phyloP scores from a whole-genome alignment of 2,329 filamentous ascomycete species.

The Emydomyces testavorans region DNA sequence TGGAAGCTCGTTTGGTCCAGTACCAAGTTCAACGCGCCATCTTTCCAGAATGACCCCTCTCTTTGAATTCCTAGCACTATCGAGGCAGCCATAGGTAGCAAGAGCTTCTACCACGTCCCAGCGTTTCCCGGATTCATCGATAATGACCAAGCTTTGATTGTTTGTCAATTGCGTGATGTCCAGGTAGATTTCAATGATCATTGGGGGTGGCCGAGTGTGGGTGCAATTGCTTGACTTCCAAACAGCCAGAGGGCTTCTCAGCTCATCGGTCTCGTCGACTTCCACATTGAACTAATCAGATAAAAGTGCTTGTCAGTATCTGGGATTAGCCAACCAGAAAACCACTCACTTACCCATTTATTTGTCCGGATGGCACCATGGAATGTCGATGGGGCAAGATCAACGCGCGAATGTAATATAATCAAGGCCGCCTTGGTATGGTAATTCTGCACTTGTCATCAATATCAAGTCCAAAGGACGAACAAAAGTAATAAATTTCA shows the following conservation, averaged over 20 bases:
- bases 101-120: conserved; percentile 86
- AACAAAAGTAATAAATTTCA: conserved; percentile 3
- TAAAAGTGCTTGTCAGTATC: background rate
- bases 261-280: conserved; percentile 81
- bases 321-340: background rate
- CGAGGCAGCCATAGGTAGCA: conserved; percentile 36
- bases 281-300: conserved; percentile 75
- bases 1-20: conserved; percentile 43
- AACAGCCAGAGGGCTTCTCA: conserved; percentile 63
- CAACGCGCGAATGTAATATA: conserved; percentile 68
- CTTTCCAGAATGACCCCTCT: conserved; percentile 69
- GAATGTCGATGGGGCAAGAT: conserved; percentile 49
- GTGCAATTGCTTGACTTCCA: conserved; percentile 75
- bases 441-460: conserved; percentile 56
- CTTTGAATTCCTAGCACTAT: conserved; percentile 28
- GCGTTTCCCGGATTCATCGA: conserved; percentile 80
- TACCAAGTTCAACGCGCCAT: conserved; percentile 76
- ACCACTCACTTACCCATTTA: conserved; percentile 60
- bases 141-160: conserved; percentile 74
- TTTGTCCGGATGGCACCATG: conserved; percentile 57
- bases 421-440: conserved; percentile 77
- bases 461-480: background rate
- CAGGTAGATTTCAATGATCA: conserved; percentile 84
- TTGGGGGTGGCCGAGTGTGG: conserved; percentile 63
- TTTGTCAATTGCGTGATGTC: conserved; percentile 67